Conservation (phyloP, 306 rosid species). For the Vigna hirtella region DNA sequence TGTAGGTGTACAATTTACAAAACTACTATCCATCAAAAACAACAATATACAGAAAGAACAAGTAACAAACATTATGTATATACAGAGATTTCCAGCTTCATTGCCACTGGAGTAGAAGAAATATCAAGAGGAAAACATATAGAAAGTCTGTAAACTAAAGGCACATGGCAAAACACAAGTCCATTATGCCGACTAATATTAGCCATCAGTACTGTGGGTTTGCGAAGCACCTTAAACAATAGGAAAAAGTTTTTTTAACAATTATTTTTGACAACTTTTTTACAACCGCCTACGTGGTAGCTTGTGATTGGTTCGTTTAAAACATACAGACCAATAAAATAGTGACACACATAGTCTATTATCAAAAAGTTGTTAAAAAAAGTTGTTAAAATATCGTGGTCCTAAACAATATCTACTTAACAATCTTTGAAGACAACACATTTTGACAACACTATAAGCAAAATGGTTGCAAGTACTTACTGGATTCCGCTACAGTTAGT, state of each 20-base stretch:
- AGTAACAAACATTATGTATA: constrained; percentile 8
- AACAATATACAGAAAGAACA: not conserved
- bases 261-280: no score
- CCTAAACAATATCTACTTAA: not conserved
- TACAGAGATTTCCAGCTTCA: constrained; percentile 32
- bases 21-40: constrained; percentile 11
- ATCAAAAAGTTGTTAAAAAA: no score
- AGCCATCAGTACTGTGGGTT: constrained; percentile 30
- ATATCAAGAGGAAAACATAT: constrained; percentile 31
- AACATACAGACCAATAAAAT: no score
- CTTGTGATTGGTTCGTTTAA: no score
- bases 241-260: not conserved
- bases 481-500: constrained; percentile 95
- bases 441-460: not conserved
- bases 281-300: no score
- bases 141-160: constrained; percentile 27
- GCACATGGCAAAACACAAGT: constrained; percentile 22
- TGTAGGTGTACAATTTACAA: not conserved
- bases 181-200: constrained; percentile 11
- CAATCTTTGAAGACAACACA: constrained; percentile 30
- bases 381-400: no score
- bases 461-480: constrained; percentile 63
- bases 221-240: constrained; percentile 9
- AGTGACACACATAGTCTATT: no score
- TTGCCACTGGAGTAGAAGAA: constrained; percentile 19